Percentiles rank a stretch among this genome's conserved stretches.
phyloP scores from a whole-genome alignment of 805 yeast genomes.

The Yarrowia sp. region DNA sequence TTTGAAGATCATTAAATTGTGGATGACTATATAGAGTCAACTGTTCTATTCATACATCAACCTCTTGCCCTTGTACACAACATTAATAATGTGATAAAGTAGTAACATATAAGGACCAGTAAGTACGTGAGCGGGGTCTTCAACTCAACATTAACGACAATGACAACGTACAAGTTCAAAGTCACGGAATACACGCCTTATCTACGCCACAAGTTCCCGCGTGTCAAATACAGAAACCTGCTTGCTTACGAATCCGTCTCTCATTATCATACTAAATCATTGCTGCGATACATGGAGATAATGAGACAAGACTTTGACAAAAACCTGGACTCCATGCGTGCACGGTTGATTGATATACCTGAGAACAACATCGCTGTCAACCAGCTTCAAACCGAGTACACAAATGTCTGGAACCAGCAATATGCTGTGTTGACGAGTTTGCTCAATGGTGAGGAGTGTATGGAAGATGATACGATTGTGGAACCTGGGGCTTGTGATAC shows the following conservation, averaged over 20 bases:
- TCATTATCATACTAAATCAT: neutral
- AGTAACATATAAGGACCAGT: neutral
- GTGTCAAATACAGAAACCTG: neutral
- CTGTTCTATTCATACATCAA: too few species aligned
- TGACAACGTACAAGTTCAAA: slow-evolving; percentile 14
- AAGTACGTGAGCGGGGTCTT: neutral
- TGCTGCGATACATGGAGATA: neutral
- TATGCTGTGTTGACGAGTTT: slow-evolving; percentile 1
- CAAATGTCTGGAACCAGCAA: slow-evolving; percentile 2
- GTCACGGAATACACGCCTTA: neutral
- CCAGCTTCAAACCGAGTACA: slow-evolving; percentile 1
- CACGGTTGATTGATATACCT: neutral
- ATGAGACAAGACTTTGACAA: slow-evolving; percentile 2
- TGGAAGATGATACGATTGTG: neutral
- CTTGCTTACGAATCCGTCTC: neutral
- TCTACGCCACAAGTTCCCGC: slow-evolving; percentile 2
- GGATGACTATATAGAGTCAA: too few species aligned
- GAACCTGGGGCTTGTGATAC: neutral
- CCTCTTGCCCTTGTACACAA: neutral
- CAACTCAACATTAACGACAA: neutral
- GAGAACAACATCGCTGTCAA: slow-evolving; percentile 1
- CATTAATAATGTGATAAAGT: neutral
- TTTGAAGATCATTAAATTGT: too few species aligned
- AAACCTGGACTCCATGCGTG: neutral
- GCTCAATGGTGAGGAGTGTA: neutral